Evolutionary conservation across 2,329 filamentous ascomycete genomes (phyloP), one percentile per base, ranked within the genome.

Genomic region (Trichoderma brevicompactum): DNA sequence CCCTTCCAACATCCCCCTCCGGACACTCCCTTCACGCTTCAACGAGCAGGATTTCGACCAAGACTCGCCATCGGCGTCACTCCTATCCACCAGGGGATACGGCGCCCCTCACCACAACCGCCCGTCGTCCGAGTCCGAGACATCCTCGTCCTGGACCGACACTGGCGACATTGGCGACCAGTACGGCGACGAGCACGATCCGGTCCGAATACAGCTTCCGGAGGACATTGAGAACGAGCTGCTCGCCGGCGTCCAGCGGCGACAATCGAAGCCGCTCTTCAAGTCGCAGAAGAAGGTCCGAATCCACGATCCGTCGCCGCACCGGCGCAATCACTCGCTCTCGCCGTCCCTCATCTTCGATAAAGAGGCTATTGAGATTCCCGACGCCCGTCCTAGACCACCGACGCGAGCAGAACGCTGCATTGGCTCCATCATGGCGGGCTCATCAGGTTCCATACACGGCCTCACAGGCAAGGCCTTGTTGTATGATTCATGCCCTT

Each of bases 391-490:
- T 59, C 85, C 84, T 54, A 85, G 85, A 70, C 85, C 79, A 67
- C 87, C 93, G 68, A 85, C 87, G 62, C 85, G 84, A 72, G 85
- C 82, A 69, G 87, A 94, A 77, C 89, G 88, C 74, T 78, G 91
- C 70, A 80, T 98, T 72, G 92, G 90, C 71, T 79, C 83, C 82
- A 90, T 96, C 85, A 97, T 99, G 94, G 88, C 92, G 71, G 88
- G 89, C 76, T 88, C 91, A 69, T 85, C 88, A 71, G 83, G 86
- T 75, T 88, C 90, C 76, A 89, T 92, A 74, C 91, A 95, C 81
- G 95, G 95, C 83, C 86, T 99, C 72, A 96, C 96, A 73, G 95
- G 95, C 81, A 97, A 96, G 83, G 89, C 94, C 79, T 84, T 99
- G 74, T 86, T 99, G 90, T 97, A 86, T 68, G 82, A 54, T 32